Conservation (phyloP, 768 basidiomycete species). For the Hericium alpestre region DNA sequence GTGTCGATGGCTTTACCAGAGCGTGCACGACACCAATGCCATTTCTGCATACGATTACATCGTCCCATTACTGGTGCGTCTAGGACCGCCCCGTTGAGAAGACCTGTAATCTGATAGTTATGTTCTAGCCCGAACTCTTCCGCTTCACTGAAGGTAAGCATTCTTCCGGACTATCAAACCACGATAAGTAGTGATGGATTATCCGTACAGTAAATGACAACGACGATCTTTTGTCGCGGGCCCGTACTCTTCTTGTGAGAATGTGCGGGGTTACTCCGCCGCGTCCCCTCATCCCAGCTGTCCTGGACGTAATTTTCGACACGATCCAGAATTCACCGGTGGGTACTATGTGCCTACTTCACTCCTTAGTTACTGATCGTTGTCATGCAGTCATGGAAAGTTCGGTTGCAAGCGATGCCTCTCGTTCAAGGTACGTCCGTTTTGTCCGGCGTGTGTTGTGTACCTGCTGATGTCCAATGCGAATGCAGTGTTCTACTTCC, state of each 20-base stretch:
- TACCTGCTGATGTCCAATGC: not conserved
- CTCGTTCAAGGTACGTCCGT: slow-evolving; percentile 55
- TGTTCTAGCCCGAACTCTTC: slow-evolving; percentile 55
- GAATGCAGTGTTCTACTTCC: slow-evolving; percentile 69
- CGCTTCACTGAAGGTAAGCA: slow-evolving; percentile 56
- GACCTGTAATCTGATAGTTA: slow-evolving; percentile 3
- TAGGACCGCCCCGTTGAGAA: not conserved
- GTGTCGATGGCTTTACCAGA: slow-evolving; percentile 71
- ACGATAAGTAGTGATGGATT: not conserved
- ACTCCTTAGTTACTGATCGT: not conserved
- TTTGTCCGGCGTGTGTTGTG: not conserved
- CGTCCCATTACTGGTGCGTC: slow-evolving; percentile 63
- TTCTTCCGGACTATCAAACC: not conserved
- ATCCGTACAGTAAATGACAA: slow-evolving; percentile 52
- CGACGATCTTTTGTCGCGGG: slow-evolving; percentile 54
- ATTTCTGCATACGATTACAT: slow-evolving; percentile 72
- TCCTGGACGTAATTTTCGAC: slow-evolving; percentile 64
- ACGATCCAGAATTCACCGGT: slow-evolving; percentile 72
- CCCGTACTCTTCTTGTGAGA: slow-evolving; percentile 62
- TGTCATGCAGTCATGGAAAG: slow-evolving; percentile 64
- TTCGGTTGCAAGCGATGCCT: slow-evolving; percentile 77
- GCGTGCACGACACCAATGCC: slow-evolving; percentile 68
- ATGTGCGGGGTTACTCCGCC: slow-evolving; percentile 84
- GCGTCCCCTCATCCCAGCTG: slow-evolving; percentile 49
- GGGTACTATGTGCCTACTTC: slow-evolving; percentile 16